These are phyloP conservation scores for Pterocarpus santalinus DNA, from an alignment of 306 rosid species.

Conservation along the genomic window DNA sequence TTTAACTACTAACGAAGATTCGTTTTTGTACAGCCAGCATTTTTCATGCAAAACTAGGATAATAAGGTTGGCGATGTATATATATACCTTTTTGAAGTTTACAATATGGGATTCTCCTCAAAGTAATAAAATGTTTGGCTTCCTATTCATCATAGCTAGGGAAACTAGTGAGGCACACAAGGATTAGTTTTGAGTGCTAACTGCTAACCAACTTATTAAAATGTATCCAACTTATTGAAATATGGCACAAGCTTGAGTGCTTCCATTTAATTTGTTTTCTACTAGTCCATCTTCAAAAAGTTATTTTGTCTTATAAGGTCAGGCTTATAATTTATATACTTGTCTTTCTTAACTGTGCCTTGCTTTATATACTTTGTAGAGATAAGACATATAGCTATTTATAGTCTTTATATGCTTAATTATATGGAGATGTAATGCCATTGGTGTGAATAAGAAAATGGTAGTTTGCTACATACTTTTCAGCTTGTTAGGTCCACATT, in stretches of 20 bases:
- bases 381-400: slow-evolving; percentile 51
- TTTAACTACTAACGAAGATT: background rate
- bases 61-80: slow-evolving; percentile 28
- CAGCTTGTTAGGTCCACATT: too few relatives aligned
- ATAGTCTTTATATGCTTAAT: background rate
- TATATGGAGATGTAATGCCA: background rate
- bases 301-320: slow-evolving; percentile 10
- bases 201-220: background rate
- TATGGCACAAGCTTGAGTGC: background rate
- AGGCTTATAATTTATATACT: slow-evolving; percentile 57
- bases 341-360: slow-evolving; percentile 61
- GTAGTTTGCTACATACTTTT: too few relatives aligned
- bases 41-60: slow-evolving; percentile 10
- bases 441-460: background rate
- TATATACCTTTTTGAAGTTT: background rate
- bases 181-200: background rate
- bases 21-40: background rate
- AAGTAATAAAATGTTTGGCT: background rate
- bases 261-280: background rate
- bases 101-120: slow-evolving; percentile 1
- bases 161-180: background rate
- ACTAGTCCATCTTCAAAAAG: slow-evolving; percentile 33
- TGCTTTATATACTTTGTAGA: slow-evolving; percentile 44
- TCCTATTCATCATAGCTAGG: slow-evolving; percentile 9
- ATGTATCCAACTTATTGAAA: background rate